Evolutionary conservation across 495 filamentous ascomycete genomes (phyloP).

Genomic region (Annulohypoxylon bovei): DNA sequence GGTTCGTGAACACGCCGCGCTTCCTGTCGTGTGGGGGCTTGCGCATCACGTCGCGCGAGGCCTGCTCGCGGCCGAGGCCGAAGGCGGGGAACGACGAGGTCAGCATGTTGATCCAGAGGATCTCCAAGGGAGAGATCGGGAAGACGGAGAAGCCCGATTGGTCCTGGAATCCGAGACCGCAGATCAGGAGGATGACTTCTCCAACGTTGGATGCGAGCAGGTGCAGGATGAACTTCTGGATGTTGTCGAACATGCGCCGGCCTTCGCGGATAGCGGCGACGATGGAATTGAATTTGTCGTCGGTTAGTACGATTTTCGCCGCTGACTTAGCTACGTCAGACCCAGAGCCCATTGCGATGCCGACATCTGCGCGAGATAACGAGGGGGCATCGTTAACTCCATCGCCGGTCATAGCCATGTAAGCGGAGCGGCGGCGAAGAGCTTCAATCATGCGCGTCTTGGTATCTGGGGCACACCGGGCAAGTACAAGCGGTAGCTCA

Average conservation of each 20-base stretch:
- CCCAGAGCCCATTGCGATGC: constrained; percentile 87
- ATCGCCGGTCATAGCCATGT: constrained; percentile 76
- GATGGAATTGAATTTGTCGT: constrained; percentile 88
- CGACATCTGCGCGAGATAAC: constrained; percentile 79
- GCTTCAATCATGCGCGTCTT: constrained; percentile 76
- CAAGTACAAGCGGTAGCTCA: constrained; percentile 71
- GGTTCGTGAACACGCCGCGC: constrained; percentile 73
- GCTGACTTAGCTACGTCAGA: constrained; percentile 93
- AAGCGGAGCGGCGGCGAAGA: constrained; percentile 68
- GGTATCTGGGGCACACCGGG: constrained; percentile 72
- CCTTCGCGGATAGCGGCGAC: constrained; percentile 79
- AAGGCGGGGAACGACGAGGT: constrained; percentile 80
- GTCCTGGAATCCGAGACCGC: constrained; percentile 79
- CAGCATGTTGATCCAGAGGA: constrained; percentile 82
- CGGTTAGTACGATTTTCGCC: constrained; percentile 85
- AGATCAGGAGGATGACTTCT: constrained; percentile 75
- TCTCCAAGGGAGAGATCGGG: constrained; percentile 77
- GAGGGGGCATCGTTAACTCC: constrained; percentile 89
- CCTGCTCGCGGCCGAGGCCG: constrained; percentile 76
- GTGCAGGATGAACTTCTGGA: constrained; percentile 84
- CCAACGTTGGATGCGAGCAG: constrained; percentile 78
- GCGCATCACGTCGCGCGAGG: constrained; percentile 72
- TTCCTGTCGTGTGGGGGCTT: constrained; percentile 74
- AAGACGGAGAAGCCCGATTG: constrained; percentile 71
- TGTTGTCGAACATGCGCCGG: constrained; percentile 79